Conservation (phyloP, 225 moss, liverwort and hornwort genomes). For the Ulota crispa region DNA sequence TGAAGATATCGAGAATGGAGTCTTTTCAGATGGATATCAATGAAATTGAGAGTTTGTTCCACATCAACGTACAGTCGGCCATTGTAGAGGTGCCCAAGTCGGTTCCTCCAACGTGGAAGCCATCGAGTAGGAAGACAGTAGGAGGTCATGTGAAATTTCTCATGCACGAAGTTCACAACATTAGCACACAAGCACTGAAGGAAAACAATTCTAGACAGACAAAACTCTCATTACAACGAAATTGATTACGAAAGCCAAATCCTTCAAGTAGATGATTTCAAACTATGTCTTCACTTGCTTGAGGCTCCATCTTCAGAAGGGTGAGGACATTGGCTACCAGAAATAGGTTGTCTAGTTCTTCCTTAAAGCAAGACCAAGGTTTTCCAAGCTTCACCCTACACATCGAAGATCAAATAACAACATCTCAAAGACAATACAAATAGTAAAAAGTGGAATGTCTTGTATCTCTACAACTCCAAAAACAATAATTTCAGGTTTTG, state of each 20-base stretch:
- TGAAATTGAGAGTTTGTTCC: slow-evolving; percentile 87
- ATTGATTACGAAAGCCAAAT: slow-evolving; percentile 20
- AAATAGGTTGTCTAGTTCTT: slow-evolving; percentile 19
- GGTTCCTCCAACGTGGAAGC: no score
- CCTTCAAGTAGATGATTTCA: slow-evolving; percentile 41
- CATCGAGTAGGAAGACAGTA: slow-evolving; percentile 6
- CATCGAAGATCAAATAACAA: slow-evolving; percentile 13
- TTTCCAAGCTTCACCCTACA: slow-evolving; percentile 51
- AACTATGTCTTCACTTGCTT: slow-evolving; percentile 37
- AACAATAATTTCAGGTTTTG: background rate
- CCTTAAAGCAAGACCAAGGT: slow-evolving; percentile 30
- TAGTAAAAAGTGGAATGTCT: background rate
- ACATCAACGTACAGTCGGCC: slow-evolving; percentile 53
- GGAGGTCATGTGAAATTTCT: slow-evolving; percentile 20
- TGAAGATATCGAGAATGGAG: slow-evolving; percentile 19
- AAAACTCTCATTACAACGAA: background rate
- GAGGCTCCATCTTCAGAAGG: slow-evolving; percentile 40
- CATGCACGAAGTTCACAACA: slow-evolving; percentile 26
- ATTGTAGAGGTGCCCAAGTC: no score
- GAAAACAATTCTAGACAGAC: background rate
- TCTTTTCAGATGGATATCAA: slow-evolving; percentile 53
- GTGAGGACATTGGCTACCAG: slow-evolving; percentile 34
- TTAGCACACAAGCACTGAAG: background rate
- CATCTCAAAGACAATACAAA: background rate
- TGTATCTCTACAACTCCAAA: background rate